Evolutionary conservation across 164 flowering plant genomes (phyloP).

Genomic region (Echeveria elegans): DNA sequence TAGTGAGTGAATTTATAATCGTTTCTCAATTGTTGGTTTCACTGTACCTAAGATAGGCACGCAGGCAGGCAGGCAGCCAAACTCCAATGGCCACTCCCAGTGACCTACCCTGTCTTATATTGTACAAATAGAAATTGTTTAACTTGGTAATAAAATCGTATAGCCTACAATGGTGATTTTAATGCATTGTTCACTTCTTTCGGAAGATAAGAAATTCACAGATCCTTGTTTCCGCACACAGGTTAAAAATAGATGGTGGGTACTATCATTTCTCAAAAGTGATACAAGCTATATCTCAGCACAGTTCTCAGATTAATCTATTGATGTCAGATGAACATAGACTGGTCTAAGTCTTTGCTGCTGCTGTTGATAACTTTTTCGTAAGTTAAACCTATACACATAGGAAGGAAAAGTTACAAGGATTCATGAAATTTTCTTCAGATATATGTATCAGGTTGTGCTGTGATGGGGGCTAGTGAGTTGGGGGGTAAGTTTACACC

Average conservation of each 20-base stretch:
- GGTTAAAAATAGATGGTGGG: neutral
- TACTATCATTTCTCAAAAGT: neutral
- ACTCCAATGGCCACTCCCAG: neutral
- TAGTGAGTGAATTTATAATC: slow-evolving; percentile 73
- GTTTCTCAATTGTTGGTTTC: slow-evolving; percentile 81
- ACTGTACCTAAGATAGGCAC: slow-evolving; percentile 66
- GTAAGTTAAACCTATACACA: neutral
- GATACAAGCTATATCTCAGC: neutral
- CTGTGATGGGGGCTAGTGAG: neutral
- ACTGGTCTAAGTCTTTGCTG: neutral
- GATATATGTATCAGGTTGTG: neutral
- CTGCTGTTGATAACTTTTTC: neutral
- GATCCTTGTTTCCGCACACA: too few relatives aligned
- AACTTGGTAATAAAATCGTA: neutral
- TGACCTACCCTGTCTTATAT: neutral
- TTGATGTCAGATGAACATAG: neutral
- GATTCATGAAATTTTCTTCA: neutral
- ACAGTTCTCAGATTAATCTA: neutral
- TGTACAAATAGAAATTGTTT: neutral
- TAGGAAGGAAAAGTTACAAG: neutral
- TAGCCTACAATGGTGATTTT: neutral
- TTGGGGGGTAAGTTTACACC: neutral
- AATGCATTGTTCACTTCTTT: too few relatives aligned
- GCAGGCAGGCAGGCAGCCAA: slow-evolving; percentile 18
- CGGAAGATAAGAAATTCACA: too few relatives aligned